Base-by-base conservation (phyloP, 1,284 basidiomycete species). In the Ustilago loliicola region DNA sequence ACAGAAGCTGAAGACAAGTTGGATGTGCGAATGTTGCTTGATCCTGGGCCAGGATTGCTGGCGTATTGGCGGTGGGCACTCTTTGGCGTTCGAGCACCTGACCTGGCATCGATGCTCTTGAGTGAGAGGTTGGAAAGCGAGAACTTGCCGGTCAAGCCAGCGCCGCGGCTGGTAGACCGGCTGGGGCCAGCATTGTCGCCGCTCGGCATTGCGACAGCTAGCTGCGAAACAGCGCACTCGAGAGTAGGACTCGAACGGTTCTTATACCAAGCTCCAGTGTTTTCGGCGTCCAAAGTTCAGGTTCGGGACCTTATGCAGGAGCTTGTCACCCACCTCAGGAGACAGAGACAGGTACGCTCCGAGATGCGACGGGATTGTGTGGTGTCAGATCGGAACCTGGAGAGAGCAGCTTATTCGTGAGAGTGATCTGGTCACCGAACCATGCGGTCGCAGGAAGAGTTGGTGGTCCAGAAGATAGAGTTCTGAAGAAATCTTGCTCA, bases 61-160 rank as follows among this genome's bases (percentile, higher is more conserved):
- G 23, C 57, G 34, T 67, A 69, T 8, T 61, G 63, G 47, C 63
- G 60, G 27, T 70, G 62, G 1, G 30, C 48, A 30, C 19, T 65
- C 38, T 57, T 73, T 17, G 78, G 71, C 10, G 66, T 70, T 19
- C 62, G 66, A 32, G 67, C 60, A 23, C 58, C 65, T 7, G 57
- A 57, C 21, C 66, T 57, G 17, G 21, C 76, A 17, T 68, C 68
- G 36, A 27, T 29, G 52, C 76, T 74, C 38, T 64, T 71, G 54
- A 66, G 55, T 6, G 78, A 80, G 52, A 77, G 63, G 36, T 69
- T 74, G 57, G 78, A 80, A 52, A 80, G 60, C 45, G 77, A 73
- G 55, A 74, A 71, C 38, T 73, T 77, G 61, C 57, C 58, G 52
- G 52, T 51, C 27, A 78, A 27, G 38, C 70, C 60, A 47, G 36